Percentiles rank a stretch among this genome's conserved stretches.
Evolutionary conservation across 257 asterid species (phyloP).

Genomic region (Ilex aquifolium): DNA sequence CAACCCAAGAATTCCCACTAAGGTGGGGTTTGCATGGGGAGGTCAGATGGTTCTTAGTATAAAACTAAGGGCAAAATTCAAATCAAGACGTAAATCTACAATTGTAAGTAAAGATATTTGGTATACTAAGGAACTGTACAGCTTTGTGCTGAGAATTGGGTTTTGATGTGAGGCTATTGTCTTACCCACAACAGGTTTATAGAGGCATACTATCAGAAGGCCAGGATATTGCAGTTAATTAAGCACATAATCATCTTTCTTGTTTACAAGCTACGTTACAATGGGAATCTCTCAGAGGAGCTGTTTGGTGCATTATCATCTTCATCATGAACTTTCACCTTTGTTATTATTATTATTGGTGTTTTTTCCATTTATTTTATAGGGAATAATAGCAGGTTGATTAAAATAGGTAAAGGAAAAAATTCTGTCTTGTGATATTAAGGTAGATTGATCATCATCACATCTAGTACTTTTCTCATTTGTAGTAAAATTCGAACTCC

Average conservation of each 20-base stretch:
- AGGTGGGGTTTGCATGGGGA: no score
- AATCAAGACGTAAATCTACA: no score
- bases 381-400: neutral
- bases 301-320: conserved; percentile 39
- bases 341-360: no score
- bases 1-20: no score
- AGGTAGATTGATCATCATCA: conserved; percentile 24
- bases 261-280: conserved; percentile 66
- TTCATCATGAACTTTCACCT: neutral
- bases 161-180: conserved; percentile 3
- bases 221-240: conserved; percentile 35
- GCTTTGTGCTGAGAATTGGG: neutral
- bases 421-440: conserved; percentile 55
- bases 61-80: no score
- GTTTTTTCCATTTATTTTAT: neutral
- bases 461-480: no score
- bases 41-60: no score
- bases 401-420: conserved; percentile 45
- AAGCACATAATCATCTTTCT: conserved; percentile 78
- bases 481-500: no score
- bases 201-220: conserved; percentile 50
- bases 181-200: conserved; percentile 58
- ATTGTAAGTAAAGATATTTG: no score
- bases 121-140: neutral
- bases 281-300: conserved; percentile 84